Evolutionary conservation across 2,329 filamentous ascomycete species (phyloP), one percentile per base, ranked within the genome.

Genomic region (Gnomoniopsis smithogilvyi): DNA sequence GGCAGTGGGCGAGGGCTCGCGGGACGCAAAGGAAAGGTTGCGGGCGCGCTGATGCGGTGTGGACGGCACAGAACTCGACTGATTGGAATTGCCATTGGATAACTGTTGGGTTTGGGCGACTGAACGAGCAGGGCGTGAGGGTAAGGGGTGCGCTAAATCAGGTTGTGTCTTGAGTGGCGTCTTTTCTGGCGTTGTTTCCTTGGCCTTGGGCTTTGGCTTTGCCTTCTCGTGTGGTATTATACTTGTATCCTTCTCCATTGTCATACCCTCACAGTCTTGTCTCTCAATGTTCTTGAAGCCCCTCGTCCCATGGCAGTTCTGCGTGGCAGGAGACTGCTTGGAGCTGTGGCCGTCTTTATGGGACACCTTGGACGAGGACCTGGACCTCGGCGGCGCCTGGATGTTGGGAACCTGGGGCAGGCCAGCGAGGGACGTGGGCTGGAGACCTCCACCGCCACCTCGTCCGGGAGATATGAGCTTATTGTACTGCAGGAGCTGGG

Each of bases 31-130:
- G 2, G 89, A 89, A 68, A 95, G 89, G 67, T 93, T 88, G 60
- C 92, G 87, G 64, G 92, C 86, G 74, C 91, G 89, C 72, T 97
- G 93, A 69, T 94, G 91, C 10, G 94, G 95, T 3, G 94, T 98
- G 1, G 94, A 96, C 1, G 94, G 94, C 51, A 97, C 91, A 10
- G 94, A 98, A 71, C 83, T 96, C 24, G 94, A 96, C 70, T 96
- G 81, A 15, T 75, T 68, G 56, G 73, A 70, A 30, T 67, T 68
- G 52, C 71, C 68, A 26, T 64, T 66, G 38, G 69, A 68, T 7
- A 66, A 65, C 47, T 62, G 65, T 50, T 67, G 62, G 49, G 51
- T 49, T 22, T 58, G 52, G 49, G 51, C 43, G 41, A 43, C 47
- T 51, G 58, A 59, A 24, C 55, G 59, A 24, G 56, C 55, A 12